phyloP scores from a whole-genome alignment of 306 rosid genomes.

The Bauhinia variegata region DNA sequence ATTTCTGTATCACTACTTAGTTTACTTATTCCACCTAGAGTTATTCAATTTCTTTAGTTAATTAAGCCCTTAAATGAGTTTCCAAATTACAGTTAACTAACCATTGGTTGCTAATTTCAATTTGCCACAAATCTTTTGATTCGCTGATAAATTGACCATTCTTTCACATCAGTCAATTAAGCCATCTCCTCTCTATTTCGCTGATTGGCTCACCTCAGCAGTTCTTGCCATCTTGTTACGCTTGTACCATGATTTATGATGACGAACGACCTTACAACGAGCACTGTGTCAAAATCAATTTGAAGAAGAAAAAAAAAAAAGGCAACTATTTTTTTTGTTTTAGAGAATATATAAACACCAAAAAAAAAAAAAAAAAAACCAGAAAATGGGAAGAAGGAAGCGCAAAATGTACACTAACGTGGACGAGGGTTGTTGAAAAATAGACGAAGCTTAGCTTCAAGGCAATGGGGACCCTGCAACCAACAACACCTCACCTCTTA shows the following conservation, averaged over 20 bases:
- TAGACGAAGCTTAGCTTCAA: conserved; percentile 80
- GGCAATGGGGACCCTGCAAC: conserved; percentile 93
- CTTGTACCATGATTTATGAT: conserved; percentile 7
- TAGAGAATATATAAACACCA: too few relatives aligned
- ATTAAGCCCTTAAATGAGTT: neutral
- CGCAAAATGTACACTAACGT: conserved; percentile 23
- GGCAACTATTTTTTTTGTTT: neutral
- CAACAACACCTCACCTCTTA: conserved; percentile 59
- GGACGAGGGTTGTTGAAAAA: conserved; percentile 50
- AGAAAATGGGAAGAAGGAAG: conserved; percentile 17
- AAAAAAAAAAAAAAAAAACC: too few relatives aligned
- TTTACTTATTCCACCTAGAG: too few relatives aligned
- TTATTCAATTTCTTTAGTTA: neutral
- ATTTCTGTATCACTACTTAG: neutral
- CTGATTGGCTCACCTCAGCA: conserved; percentile 1
- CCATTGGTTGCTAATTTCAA: too few relatives aligned
- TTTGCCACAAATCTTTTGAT: too few relatives aligned
- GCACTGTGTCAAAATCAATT: too few relatives aligned
- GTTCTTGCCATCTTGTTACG: conserved; percentile 29
- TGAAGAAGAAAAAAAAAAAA: neutral
- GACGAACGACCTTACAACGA: neutral
- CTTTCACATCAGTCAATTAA: too few relatives aligned
- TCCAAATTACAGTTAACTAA: too few relatives aligned
- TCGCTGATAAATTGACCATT: too few relatives aligned
- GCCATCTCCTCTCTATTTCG: conserved; percentile 1